Evolutionary conservation across 306 rosid genomes (phyloP).

Genomic region (Notholithocarpus densiflorus): DNA sequence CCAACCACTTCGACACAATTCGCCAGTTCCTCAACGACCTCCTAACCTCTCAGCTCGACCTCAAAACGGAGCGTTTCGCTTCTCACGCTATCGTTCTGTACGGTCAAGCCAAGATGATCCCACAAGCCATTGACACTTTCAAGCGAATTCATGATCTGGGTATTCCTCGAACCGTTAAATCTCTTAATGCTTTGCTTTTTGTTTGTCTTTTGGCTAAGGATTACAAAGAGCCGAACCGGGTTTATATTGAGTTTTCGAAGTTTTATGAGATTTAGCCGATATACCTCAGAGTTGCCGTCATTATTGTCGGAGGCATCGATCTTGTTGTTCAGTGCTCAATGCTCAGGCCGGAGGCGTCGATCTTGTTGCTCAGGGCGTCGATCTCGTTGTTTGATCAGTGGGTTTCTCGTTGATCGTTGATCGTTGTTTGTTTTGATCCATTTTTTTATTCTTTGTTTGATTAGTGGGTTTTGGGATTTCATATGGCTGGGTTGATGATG

Average conservation of each 20-base stretch:
- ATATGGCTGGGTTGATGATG: too few species aligned
- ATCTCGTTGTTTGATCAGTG: too few species aligned
- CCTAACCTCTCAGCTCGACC: constrained; percentile 57
- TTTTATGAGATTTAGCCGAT: constrained; percentile 45
- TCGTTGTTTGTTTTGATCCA: too few species aligned
- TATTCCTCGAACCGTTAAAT: constrained; percentile 42
- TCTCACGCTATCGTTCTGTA: constrained; percentile 66
- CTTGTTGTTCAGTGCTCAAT: too few species aligned
- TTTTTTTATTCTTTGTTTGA: too few species aligned
- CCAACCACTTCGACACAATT: constrained; percentile 53
- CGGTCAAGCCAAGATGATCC: constrained; percentile 73
- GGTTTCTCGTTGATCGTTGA: too few species aligned
- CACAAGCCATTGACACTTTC: constrained; percentile 58
- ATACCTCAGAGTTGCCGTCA: too few species aligned
- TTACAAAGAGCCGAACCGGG: constrained; percentile 50
- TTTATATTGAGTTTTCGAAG: constrained; percentile 61
- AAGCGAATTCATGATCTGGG: constrained; percentile 33
- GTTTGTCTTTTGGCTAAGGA: constrained; percentile 60
- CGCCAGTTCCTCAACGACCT: constrained; percentile 49
- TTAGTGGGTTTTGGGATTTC: too few species aligned
- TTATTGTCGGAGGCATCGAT: too few species aligned
- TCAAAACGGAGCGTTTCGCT: constrained; percentile 53
- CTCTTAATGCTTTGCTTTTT: constrained; percentile 63
- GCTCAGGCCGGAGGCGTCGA: too few species aligned
- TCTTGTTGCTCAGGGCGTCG: too few species aligned